Evolutionary conservation across 495 filamentous ascomycete species (phyloP).

Genomic region (Lasiosphaeriaceae sp.): DNA sequence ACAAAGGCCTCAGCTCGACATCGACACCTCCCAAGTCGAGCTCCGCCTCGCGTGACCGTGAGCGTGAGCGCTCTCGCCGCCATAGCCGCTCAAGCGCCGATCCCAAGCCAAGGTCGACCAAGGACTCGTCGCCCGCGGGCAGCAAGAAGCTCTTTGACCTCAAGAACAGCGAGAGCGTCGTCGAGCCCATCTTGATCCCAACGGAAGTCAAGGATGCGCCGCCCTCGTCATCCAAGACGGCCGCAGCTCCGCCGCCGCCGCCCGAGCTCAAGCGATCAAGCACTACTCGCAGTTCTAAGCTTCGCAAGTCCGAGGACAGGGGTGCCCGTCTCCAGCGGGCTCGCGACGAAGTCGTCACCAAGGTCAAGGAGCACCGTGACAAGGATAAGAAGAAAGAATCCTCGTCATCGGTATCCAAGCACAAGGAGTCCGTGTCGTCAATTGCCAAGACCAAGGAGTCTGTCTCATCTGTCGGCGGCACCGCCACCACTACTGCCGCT

Average conservation of each 20-base stretch:
- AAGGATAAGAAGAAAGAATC: conserved; percentile 12
- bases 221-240: conserved; percentile 17
- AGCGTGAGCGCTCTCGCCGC: conserved; percentile 32
- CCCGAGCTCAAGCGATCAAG: conserved; percentile 36
- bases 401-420: conserved; percentile 7
- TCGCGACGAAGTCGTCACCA: conserved; percentile 16
- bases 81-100: conserved; percentile 31
- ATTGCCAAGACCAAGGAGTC: conserved; percentile 13
- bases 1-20: background rate
- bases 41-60: conserved; percentile 14
- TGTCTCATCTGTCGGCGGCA: conserved; percentile 16
- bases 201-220: conserved; percentile 5
- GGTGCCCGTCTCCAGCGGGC: conserved; percentile 6
- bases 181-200: conserved; percentile 26
- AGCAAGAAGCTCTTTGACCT: conserved; percentile 41
- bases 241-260: conserved; percentile 8
- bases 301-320: conserved; percentile 20
- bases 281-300: conserved; percentile 25
- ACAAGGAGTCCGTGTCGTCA: conserved; percentile 14
- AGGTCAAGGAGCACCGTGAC: conserved; percentile 11
- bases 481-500: background rate
- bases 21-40: background rate
- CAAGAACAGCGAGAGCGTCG: conserved; percentile 31
- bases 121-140: conserved; percentile 19
- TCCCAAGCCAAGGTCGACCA: conserved; percentile 20